Percentiles rank a stretch among this genome's conserved stretches.
Evolutionary conservation across 2,329 filamentous ascomycete genomes (phyloP).

Genomic region (Tothia fuscella): DNA sequence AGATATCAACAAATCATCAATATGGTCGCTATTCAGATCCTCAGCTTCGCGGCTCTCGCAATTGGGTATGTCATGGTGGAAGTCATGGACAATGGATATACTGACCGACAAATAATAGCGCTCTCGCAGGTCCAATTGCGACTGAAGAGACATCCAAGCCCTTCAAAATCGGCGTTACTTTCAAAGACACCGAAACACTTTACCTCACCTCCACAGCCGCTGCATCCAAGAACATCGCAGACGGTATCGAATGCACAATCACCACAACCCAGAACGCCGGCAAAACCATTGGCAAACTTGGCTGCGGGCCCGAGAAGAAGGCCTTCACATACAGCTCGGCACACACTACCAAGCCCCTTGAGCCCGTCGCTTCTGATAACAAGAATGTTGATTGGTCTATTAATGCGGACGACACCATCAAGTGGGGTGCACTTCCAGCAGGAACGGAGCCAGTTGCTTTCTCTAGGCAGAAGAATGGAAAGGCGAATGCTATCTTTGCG

Average conservation of each 20-base stretch:
- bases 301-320: background rate
- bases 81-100: background rate
- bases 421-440: background rate
- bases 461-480: background rate
- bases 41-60: slow-evolving; percentile 1
- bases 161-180: slow-evolving; percentile 2
- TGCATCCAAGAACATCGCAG: background rate
- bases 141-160: background rate
- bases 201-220: background rate
- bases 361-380: background rate
- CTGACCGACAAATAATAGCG: background rate
- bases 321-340: background rate
- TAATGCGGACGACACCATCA: background rate
- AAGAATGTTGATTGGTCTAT: background rate
- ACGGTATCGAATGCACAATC: background rate
- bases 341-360: background rate
- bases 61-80: background rate
- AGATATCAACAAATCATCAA: background rate
- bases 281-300: background rate
- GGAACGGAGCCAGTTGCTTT: background rate
- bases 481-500: background rate
- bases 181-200: background rate
- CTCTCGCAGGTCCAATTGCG: background rate
- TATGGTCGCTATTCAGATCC: background rate
- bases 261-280: background rate